These are phyloP conservation scores for Letharia lupina DNA, from an alignment of 495 filamentous ascomycete species.

Conservation along the genomic window DNA sequence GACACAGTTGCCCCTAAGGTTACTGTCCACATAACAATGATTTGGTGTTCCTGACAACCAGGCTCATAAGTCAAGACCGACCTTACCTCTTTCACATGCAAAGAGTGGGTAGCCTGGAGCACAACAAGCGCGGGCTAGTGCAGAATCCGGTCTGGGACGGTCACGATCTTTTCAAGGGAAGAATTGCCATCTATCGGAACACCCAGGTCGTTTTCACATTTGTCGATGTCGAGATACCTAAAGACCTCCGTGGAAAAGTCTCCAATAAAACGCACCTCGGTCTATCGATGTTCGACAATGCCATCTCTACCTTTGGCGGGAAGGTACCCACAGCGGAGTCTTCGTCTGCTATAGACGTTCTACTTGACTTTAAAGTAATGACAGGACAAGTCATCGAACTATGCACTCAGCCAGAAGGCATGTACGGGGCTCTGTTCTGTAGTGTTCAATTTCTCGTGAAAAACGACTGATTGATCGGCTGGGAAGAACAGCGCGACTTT, in stretches of 20 bases:
- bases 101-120: background rate
- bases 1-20: background rate
- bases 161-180: no score
- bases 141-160: background rate
- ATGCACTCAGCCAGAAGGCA: conserved; percentile 5
- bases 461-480: conserved; percentile 14
- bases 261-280: background rate
- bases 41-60: background rate
- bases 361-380: conserved; percentile 1
- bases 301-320: background rate
- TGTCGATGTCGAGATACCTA: background rate
- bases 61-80: background rate
- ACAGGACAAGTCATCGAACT: conserved; percentile 7
- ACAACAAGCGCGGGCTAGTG: background rate
- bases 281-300: conserved; percentile 6
- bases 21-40: background rate
- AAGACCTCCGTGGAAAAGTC: background rate
- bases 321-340: background rate
- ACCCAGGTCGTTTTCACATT: no score
- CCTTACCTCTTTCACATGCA: background rate
- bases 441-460: conserved; percentile 6
- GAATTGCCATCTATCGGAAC: no score
- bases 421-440: no score
- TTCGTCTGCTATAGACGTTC: conserved; percentile 5
- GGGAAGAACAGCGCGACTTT: conserved; percentile 1